A percentile compares a stretch with the other conserved stretches of the same genome.
phyloP scores from a whole-genome alignment of 768 basidiomycete genomes.

The Naganishia kalamii region DNA sequence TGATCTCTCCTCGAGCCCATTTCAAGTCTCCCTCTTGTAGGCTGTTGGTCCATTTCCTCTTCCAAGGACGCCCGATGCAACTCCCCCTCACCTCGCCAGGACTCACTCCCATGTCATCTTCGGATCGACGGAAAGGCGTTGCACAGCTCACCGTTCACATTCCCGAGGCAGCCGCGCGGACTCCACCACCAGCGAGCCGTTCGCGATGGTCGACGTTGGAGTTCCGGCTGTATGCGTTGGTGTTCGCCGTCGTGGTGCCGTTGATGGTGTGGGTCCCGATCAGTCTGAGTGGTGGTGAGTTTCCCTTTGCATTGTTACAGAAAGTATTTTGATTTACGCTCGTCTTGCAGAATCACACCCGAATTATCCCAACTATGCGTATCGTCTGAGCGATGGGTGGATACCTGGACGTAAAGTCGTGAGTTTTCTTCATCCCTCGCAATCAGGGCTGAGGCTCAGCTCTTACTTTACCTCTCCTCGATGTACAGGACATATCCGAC shows the following conservation, averaged over 20 bases:
- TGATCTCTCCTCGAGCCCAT: too few relatives aligned
- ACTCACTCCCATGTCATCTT: not conserved
- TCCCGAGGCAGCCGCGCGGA: slow-evolving; percentile 12
- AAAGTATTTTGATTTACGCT: not conserved
- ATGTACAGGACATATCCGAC: slow-evolving; percentile 78
- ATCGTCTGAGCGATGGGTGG: slow-evolving; percentile 68
- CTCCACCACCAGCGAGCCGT: not conserved
- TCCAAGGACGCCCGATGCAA: not conserved
- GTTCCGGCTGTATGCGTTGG: slow-evolving; percentile 67
- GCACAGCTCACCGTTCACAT: slow-evolving; percentile 18
- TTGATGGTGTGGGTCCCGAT: slow-evolving; percentile 72
- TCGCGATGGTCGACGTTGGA: slow-evolving; percentile 74
- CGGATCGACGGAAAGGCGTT: slow-evolving; percentile 8
- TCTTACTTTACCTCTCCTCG: not conserved
- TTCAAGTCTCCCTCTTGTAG: too few relatives aligned
- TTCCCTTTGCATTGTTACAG: not conserved
- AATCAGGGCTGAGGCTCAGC: not conserved
- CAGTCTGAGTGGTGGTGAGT: slow-evolving; percentile 66
- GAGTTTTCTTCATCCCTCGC: slow-evolving; percentile 41
- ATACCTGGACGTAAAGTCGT: slow-evolving; percentile 72
- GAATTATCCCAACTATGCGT: slow-evolving; percentile 62
- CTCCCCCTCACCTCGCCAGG: not conserved
- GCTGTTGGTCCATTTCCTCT: not conserved
- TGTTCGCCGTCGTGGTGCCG: slow-evolving; percentile 60
- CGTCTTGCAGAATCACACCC: slow-evolving; percentile 49